Evolutionary conservation across 2,329 filamentous ascomycete species (phyloP).

Genomic region (Dactylellina parvicollis): DNA sequence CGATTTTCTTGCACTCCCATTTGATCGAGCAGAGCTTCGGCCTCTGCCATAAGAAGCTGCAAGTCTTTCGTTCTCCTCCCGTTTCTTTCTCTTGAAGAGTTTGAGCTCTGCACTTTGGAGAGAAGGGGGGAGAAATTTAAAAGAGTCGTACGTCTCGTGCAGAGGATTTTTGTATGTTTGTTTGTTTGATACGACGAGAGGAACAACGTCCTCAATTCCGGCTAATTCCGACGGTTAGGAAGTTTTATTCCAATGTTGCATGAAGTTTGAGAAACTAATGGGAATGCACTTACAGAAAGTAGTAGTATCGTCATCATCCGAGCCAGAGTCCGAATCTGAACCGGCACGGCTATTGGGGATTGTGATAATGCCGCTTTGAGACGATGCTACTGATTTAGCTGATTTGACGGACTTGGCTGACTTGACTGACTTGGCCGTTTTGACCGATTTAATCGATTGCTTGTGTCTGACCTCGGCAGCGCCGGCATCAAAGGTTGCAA

Average conservation of each 20-base stretch:
- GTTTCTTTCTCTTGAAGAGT: background rate
- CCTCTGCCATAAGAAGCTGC: too few relatives aligned
- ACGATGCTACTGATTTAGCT: background rate
- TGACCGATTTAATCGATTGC: background rate
- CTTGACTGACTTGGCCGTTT: background rate
- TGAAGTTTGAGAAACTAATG: background rate
- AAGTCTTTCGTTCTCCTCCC: background rate
- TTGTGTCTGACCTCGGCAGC: background rate
- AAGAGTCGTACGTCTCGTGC: constrained; percentile 8
- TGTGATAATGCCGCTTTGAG: too few relatives aligned
- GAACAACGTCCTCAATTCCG: background rate
- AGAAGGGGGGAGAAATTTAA: constrained; percentile 4
- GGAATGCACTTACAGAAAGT: background rate
- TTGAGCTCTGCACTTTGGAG: constrained; percentile 12
- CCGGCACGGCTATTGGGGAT: too few relatives aligned
- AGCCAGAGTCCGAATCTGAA: background rate
- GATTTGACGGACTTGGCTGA: background rate
- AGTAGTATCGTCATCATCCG: background rate
- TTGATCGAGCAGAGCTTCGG: background rate
- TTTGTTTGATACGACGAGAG: background rate
- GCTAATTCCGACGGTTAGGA: background rate
- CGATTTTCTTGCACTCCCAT: too few relatives aligned
- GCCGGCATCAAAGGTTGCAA: background rate
- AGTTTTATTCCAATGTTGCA: too few relatives aligned
- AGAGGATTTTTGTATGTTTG: background rate